Base-by-base conservation (phyloP, 129 eudicot species). In the Solidago caesia region DNA sequence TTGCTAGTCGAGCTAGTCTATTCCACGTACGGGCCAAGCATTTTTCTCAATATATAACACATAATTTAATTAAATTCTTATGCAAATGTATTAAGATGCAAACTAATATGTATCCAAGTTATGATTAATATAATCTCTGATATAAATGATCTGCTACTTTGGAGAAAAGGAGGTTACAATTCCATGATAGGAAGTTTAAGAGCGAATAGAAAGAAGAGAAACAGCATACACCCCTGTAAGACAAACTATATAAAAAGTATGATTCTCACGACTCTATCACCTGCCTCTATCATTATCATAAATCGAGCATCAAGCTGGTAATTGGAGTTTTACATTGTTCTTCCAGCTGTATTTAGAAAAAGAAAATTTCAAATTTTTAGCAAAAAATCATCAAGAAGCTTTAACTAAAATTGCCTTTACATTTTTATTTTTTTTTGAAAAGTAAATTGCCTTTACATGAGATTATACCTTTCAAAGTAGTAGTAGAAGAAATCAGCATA, bases 401-500 rank as follows among this genome's bases (percentile, higher is more conserved):
- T 52, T 13, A 44, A 12, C 7, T 53, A 64, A 65, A 43, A 72
- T 16, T 27, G 48, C 64, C n/a, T 2, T 7, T 8, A 29, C 47
- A 12, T 5, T 21, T 21, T 21, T 21, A 21, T 21, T 21, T 21
- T 21, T 21, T 21, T 21, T 21, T 21, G 21, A 21, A 21, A 21
- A 21, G 21, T 71, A 65, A 43, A 72, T 16, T 27, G 48, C 64
- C n/a, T 2, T 7, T 8, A 29, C 47, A 12, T 7, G 12, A 11
- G 12, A 29, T 55, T 79, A 33, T 85, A 93, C 98, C 98, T 94
- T 86, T 88, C 88, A 85, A 94, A 94, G 85, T 94, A 94, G 80
- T 94, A 94, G 64, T 94, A 94, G 81, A 94, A 94, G 97, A 94
- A 94, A 85, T 94, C 98, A 52, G 96, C 98, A 69, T 94, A 94